Conservation (phyloP, 179 eudicot species). For the Amaranthus tricolor region DNA sequence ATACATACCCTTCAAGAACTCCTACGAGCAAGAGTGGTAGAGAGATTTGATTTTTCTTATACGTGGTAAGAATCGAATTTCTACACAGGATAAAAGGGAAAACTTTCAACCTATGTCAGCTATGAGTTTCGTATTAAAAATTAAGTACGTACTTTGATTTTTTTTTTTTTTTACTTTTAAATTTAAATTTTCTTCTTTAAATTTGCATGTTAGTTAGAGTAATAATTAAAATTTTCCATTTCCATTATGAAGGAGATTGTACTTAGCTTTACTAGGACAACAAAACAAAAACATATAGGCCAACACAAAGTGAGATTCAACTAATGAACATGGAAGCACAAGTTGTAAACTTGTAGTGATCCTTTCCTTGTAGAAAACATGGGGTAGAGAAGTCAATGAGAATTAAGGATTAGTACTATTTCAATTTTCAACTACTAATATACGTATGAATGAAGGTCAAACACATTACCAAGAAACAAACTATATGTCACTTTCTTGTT, state of each 20-base stretch:
- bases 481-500: slow-evolving; percentile 17
- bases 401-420: background rate
- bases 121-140: too few relatives aligned
- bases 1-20: too few relatives aligned
- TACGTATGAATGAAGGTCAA: background rate
- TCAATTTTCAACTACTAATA: background rate
- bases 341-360: background rate
- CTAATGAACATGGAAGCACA: background rate
- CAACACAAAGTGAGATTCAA: background rate
- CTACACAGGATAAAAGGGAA: too few relatives aligned
- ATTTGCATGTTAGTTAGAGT: background rate
- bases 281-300: background rate
- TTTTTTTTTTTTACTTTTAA: too few relatives aligned
- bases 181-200: background rate
- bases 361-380: background rate
- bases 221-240: background rate
- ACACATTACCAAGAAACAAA: slow-evolving; percentile 4
- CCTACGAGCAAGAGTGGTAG: too few relatives aligned
- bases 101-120: too few relatives aligned
- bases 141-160: too few relatives aligned
- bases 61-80: too few relatives aligned
- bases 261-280: background rate
- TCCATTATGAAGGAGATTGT: background rate
- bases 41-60: too few relatives aligned
- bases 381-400: background rate